Evolutionary conservation across 768 basidiomycete species (phyloP), one percentile per base, ranked within the genome.

Genomic region (Lactarius trivialis): DNA sequence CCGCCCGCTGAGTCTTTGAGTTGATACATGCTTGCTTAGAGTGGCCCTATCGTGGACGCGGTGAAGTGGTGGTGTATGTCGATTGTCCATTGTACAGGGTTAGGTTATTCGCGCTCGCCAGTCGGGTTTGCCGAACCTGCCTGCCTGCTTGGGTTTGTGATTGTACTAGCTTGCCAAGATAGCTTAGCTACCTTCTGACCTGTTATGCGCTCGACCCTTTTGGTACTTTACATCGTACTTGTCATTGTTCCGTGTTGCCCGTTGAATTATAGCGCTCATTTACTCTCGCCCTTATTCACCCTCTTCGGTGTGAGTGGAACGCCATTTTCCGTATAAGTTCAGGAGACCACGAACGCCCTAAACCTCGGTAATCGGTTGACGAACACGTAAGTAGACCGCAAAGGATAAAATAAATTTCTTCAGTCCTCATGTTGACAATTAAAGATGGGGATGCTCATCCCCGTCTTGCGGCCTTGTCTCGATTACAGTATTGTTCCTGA

Each of bases 101-200:
- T 41, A 28, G 57, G 62, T 48, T 37, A 60, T 66, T 66, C 65
- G 65, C 65, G 58, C 65, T 66, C 67, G 67, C 65, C 61, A 67
- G 67, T 52, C 67, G 67, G 61, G 67, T 51, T 56, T 50, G 67
- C 68, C 53, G 55, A 48, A 53, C 45, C 52, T 56, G 7, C 64
- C 50, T 39, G 15, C 34, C 50, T 62, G 52, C 51, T 30, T 34
- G 55, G 56, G 55, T 48, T 56, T 49, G 62, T 17, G 26, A 39
- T 54, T 37, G 33, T 49, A 51, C 51, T 56, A n/a, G 7, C 54
- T 57, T n/a, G 55, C 60, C 41, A 49, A 36, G 36, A 60, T 54
- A 55, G 56, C 54, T 49, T 26, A 36, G 8, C 43, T 53, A 41
- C 51, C 41, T 56, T 60, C 53, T 26, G 49, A 55, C 59, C 56